Base-by-base conservation (phyloP, 352 stramenopile genomes). In the Plasmopara halstedii region DNA sequence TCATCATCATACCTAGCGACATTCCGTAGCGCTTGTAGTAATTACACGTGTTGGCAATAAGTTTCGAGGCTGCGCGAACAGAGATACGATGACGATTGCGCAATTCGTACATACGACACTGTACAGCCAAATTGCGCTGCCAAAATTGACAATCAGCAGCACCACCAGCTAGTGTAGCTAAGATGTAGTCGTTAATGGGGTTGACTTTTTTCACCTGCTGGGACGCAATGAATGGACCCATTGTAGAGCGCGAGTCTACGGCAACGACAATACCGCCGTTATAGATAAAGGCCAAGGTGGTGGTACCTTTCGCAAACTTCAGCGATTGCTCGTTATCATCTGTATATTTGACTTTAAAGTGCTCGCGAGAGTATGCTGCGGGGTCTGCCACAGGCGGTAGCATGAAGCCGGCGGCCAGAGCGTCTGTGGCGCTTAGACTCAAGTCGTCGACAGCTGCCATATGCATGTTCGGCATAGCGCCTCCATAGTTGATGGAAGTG, bases 171-270 rank as follows among this genome's bases (percentile, higher is more conserved):
- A 99, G 97, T 35, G 97, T 99, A 32, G 96, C 97, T 1, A 99
- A 73, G 32, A 99, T 94, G 64, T 99, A 99, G 19, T 97, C 96
- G 75, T 99, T 99, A 74, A 99, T 99, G 71, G 98, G 89, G 74
- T 99, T 99, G 14, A 99, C 83, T 75, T 99, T 99, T 65, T 99
- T 98, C 21, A 99, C 96, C 29, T 97, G 96, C 19, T 96, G 87
- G 21, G 95, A 99, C 7, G 96, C 92, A 37, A 99, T 97, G 87
- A 99, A 99, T 25, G 93, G 77, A 7, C 97, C 97, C 88, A 98
- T 97, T 22, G 97, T 99, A 26, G 95, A 98, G 53, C 97, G 88
- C 46, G 96, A 99, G 76, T 99, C 97, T 26, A 99, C 97, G 42
- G 89, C 95, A 21, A 99, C 94, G 55, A 99, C 84, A 54, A 99